These are phyloP conservation scores for Cladosporium oxysporum DNA, from an alignment of 2,329 filamentous ascomycete species.

Conservation along the genomic window DNA sequence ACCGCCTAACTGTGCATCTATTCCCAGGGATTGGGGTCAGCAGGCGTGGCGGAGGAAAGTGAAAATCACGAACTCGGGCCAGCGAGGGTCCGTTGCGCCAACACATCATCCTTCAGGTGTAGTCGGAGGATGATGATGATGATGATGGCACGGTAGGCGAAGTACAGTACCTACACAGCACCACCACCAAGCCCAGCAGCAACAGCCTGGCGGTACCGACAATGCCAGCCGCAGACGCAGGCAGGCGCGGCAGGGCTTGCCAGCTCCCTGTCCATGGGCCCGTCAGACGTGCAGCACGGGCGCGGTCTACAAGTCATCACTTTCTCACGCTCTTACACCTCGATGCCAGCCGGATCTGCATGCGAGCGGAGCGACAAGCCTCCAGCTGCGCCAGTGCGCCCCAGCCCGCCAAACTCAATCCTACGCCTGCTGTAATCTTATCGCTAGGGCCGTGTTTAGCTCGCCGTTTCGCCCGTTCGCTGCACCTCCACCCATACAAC, in stretches of 20 bases:
- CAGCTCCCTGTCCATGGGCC: constrained; percentile 20
- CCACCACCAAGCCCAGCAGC: background rate
- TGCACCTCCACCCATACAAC: constrained; percentile 19
- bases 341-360: constrained; percentile 25
- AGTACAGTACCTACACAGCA: background rate
- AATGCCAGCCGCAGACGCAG: background rate
- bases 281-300: constrained; percentile 31
- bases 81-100: background rate
- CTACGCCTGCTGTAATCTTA: constrained; percentile 21
- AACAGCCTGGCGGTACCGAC: background rate
- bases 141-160: constrained; percentile 1
- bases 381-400: constrained; percentile 25
- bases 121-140: background rate
- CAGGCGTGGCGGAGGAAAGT: constrained; percentile 1
- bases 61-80: background rate
- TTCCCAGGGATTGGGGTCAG: constrained; percentile 15
- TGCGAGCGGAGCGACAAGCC: constrained; percentile 26
- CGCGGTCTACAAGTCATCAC: constrained; percentile 27
- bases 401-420: constrained; percentile 19
- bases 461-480: constrained; percentile 21
- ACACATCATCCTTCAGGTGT: constrained; percentile 5
- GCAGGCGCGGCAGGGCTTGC: constrained; percentile 21
- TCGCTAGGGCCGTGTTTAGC: constrained; percentile 18
- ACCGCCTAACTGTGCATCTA: background rate
- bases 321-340: constrained; percentile 10